Percentiles rank a stretch among this genome's conserved stretches.
Evolutionary conservation across 2,329 filamentous ascomycete species (phyloP).

Genomic region (Pseudocercospora fuligena): DNA sequence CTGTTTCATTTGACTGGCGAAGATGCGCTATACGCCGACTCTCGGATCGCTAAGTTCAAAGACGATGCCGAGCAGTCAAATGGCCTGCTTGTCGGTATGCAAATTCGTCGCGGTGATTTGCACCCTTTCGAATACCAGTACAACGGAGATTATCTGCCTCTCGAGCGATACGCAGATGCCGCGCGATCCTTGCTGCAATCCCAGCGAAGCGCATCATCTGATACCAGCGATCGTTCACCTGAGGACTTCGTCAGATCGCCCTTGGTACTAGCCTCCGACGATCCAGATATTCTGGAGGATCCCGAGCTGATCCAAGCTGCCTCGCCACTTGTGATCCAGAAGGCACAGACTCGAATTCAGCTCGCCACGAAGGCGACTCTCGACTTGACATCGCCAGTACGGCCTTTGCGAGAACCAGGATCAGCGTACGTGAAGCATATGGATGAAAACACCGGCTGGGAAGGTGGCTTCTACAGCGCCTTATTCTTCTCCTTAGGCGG

Average conservation of each 20-base stretch:
- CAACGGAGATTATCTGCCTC: constrained; percentile 75
- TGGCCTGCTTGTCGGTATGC: constrained; percentile 69
- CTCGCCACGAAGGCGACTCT: constrained; percentile 69
- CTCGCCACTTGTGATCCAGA: constrained; percentile 42
- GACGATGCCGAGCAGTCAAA: constrained; percentile 51
- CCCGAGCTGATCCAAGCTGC: constrained; percentile 62
- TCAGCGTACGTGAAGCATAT: constrained; percentile 67
- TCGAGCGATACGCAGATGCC: constrained; percentile 62
- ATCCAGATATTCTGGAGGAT: constrained; percentile 73
- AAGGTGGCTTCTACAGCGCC: constrained; percentile 81
- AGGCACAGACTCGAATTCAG: constrained; percentile 77
- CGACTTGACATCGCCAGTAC: constrained; percentile 41
- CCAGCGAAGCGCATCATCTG: background rate
- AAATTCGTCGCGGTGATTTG: constrained; percentile 79
- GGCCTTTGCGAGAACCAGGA: constrained; percentile 45
- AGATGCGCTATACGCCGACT: constrained; percentile 68
- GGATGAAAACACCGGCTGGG: constrained; percentile 81
- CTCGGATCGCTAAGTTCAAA: constrained; percentile 63
- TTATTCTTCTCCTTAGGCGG: constrained; percentile 79
- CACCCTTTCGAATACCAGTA: constrained; percentile 84
- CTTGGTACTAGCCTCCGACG: constrained; percentile 77
- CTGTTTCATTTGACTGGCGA: constrained; percentile 72
- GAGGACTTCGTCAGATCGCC: constrained; percentile 50
- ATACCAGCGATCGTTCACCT: constrained; percentile 51
- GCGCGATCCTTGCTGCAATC: constrained; percentile 21